Evolutionary conservation across 1,139 yeast genomes (phyloP).

Genomic region (Candida neerlandica): DNA sequence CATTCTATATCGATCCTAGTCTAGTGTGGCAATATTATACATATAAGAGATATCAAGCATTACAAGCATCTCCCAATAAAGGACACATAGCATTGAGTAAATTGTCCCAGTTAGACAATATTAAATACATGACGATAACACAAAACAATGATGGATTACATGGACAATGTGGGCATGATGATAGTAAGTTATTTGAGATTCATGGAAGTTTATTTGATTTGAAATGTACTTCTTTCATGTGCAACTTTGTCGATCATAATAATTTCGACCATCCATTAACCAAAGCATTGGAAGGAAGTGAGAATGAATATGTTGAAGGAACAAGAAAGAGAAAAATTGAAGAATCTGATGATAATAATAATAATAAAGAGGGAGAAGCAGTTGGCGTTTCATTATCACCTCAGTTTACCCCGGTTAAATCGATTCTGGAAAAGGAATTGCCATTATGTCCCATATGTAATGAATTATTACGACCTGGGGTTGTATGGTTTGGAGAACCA

Average conservation of each 20-base stretch:
- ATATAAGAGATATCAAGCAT: conserved; percentile 64
- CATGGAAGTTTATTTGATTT: conserved; percentile 80
- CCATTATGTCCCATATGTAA: conserved; percentile 78
- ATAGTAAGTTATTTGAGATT: conserved; percentile 55
- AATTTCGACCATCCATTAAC: conserved; percentile 67
- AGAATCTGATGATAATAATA: neutral
- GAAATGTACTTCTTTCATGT: conserved; percentile 73
- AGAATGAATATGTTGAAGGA: conserved; percentile 28
- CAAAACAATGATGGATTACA: conserved; percentile 84
- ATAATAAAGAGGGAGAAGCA: conserved; percentile 2
- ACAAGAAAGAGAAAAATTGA: conserved; percentile 18
- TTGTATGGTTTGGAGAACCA: conserved; percentile 92
- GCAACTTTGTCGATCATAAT: conserved; percentile 58
- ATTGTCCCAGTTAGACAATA: conserved; percentile 27
- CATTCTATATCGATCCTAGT: conserved; percentile 79
- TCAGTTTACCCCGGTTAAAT: conserved; percentile 49
- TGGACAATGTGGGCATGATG: conserved; percentile 63
- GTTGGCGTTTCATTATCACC: conserved; percentile 33
- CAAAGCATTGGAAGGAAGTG: conserved; percentile 49
- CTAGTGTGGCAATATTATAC: conserved; percentile 90
- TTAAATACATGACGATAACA: conserved; percentile 63
- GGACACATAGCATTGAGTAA: conserved; percentile 74
- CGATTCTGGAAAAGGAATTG: conserved; percentile 52
- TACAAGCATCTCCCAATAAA: conserved; percentile 66
- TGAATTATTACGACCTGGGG: conserved; percentile 74